A percentile compares a stretch with the other conserved stretches of the same genome.
These are phyloP conservation scores for Pseudocercospora pini-densiflorae DNA, from an alignment of 2,329 filamentous ascomycete genomes.

Conservation along the genomic window DNA sequence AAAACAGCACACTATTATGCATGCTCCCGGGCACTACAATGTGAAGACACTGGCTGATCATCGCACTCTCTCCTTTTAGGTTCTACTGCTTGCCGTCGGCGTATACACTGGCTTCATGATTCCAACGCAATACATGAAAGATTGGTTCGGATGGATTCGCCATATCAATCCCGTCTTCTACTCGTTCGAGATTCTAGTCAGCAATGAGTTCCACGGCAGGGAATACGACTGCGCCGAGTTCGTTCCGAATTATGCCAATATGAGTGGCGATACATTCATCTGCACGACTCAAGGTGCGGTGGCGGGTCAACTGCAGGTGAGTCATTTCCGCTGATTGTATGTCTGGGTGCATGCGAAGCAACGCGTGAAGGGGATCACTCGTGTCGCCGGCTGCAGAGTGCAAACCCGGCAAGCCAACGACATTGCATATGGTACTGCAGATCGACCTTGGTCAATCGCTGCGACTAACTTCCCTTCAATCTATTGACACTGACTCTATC, in stretches of 20 bases:
- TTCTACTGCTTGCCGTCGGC: slow-evolving; percentile 61
- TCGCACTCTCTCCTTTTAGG: slow-evolving; percentile 52
- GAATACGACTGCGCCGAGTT: slow-evolving; percentile 42
- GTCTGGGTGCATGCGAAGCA: too few species aligned
- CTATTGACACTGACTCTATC: too few species aligned
- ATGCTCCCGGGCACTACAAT: too few species aligned
- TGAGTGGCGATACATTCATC: slow-evolving; percentile 40
- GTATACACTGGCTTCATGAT: slow-evolving; percentile 62
- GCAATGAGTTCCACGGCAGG: slow-evolving; percentile 56
- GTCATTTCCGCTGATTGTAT: background rate
- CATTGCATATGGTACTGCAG: too few species aligned
- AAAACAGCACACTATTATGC: too few species aligned
- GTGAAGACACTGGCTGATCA: too few species aligned
- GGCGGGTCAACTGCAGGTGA: slow-evolving; percentile 44
- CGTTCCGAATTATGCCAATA: slow-evolving; percentile 44
- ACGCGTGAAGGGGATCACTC: too few species aligned
- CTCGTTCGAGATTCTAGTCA: slow-evolving; percentile 64
- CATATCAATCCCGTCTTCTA: slow-evolving; percentile 65
- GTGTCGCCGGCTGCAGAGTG: too few species aligned
- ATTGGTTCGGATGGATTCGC: slow-evolving; percentile 59
- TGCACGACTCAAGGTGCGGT: slow-evolving; percentile 46
- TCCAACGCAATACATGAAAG: slow-evolving; percentile 44
- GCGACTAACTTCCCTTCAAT: too few species aligned
- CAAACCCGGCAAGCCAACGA: too few species aligned
- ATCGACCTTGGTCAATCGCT: too few species aligned